These are phyloP conservation scores for Sideroxylon spinosum DNA, from an alignment of 179 eudicot genomes.

Conservation along the genomic window DNA sequence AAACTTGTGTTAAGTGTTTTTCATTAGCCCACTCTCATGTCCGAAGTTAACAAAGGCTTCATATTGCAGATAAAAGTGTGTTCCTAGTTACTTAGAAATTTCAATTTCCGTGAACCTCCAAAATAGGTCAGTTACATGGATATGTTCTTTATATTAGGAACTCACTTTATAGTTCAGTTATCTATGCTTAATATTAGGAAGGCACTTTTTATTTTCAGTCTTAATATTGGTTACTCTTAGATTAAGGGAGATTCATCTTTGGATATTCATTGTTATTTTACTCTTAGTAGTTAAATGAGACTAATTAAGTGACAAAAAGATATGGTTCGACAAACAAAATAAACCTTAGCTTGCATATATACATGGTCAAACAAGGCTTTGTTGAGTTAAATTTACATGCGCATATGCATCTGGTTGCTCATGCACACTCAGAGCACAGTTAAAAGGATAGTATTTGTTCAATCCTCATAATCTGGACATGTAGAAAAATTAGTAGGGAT, in stretches of 20 bases:
- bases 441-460: not conserved
- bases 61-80: not conserved
- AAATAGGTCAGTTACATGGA: not conserved
- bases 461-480: not conserved
- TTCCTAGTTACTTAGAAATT: not conserved
- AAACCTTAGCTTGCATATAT: not conserved
- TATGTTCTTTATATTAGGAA: not conserved
- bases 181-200: not conserved
- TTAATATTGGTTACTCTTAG: not conserved
- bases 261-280: no score
- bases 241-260: not conserved
- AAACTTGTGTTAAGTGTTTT: no score
- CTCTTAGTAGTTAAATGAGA: not conserved
- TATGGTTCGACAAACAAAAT: not conserved
- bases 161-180: no score
- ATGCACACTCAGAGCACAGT: not conserved
- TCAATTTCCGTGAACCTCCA: not conserved
- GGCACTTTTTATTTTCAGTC: not conserved
- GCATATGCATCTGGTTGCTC: not conserved
- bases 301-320: not conserved
- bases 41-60: no score
- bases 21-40: no score
- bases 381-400: constrained; percentile 1
- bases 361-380: not conserved
- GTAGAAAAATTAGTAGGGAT: not conserved